phyloP scores from a whole-genome alignment of 179 eudicot genomes.

The Gypsophila paniculata region DNA sequence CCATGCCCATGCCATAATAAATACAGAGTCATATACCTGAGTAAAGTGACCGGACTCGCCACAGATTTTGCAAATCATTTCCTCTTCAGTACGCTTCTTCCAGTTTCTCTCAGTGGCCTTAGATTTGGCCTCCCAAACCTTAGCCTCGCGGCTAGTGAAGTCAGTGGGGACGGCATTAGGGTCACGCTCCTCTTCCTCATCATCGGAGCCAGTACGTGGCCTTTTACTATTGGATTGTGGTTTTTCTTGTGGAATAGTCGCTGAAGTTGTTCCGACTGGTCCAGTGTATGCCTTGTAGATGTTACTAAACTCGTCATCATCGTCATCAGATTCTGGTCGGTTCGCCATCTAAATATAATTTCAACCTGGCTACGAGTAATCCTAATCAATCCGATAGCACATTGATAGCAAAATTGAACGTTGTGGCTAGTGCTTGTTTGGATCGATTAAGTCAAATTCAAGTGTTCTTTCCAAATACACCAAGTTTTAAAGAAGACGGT shows the following conservation, averaged over 20 bases:
- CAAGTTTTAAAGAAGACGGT: no score
- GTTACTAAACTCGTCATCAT: constrained; percentile 85
- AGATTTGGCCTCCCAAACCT: constrained; percentile 98
- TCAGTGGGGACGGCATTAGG: constrained; percentile 99
- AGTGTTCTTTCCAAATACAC: no score
- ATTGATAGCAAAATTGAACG: not conserved
- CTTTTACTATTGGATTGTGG: constrained; percentile 44
- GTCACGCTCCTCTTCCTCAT: constrained; percentile 85
- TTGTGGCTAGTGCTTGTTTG: no score
- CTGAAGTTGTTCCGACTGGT: constrained; percentile 63
- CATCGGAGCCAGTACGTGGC: constrained; percentile 67
- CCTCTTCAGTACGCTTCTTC: constrained; percentile 98
- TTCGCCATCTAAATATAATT: constrained; percentile 41
- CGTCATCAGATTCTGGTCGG: constrained; percentile 74
- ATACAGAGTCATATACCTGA: constrained; percentile 51
- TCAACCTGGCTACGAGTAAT: constrained; percentile 5
- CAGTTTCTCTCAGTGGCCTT: constrained; percentile 98
- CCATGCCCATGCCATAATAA: no score
- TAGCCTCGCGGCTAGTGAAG: constrained; percentile 97
- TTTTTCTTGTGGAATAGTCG: constrained; percentile 43
- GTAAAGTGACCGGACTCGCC: constrained; percentile 96
- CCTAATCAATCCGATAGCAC: not conserved
- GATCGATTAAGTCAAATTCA: no score
- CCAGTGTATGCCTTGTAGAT: constrained; percentile 95
- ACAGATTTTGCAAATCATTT: constrained; percentile 95